These are phyloP conservation scores for Talaromyces liani DNA, from an alignment of 495 filamentous ascomycete species.

Conservation along the genomic window DNA sequence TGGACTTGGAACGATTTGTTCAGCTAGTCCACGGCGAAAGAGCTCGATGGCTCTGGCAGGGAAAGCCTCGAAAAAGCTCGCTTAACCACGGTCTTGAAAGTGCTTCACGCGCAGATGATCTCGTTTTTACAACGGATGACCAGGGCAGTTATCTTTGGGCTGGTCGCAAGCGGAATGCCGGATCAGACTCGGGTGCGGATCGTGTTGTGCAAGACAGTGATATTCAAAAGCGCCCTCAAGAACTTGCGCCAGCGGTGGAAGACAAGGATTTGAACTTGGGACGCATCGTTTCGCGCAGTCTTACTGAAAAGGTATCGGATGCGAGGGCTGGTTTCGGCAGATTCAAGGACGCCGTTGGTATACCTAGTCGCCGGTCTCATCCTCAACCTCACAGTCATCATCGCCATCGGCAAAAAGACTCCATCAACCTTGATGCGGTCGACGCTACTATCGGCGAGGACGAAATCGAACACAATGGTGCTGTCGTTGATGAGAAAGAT, in stretches of 20 bases:
- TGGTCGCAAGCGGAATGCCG: slow-evolving; percentile 40
- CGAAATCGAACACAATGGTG: slow-evolving; percentile 19
- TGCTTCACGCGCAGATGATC: slow-evolving; percentile 43
- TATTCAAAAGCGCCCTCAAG: slow-evolving; percentile 22
- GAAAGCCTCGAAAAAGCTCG: slow-evolving; percentile 66
- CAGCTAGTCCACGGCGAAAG: slow-evolving; percentile 69
- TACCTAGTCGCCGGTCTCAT: slow-evolving; percentile 41
- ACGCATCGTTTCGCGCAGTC: slow-evolving; percentile 66
- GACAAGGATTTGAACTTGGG: slow-evolving; percentile 61
- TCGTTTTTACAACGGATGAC: slow-evolving; percentile 62
- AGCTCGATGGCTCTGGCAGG: slow-evolving; percentile 89
- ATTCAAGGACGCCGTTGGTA: slow-evolving; percentile 79
- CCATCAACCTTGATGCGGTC: slow-evolving; percentile 18
- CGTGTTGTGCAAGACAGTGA: slow-evolving; percentile 22
- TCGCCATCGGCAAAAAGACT: slow-evolving; percentile 30
- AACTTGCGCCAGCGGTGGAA: slow-evolving; percentile 24
- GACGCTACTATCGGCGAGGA: slow-evolving; percentile 25
- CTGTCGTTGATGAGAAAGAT: background rate
- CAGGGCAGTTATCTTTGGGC: slow-evolving; percentile 60
- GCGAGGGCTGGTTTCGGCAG: slow-evolving; percentile 75
- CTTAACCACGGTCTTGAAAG: slow-evolving; percentile 42
- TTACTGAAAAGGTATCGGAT: slow-evolving; percentile 73
- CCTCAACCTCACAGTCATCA: slow-evolving; percentile 17
- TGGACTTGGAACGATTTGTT: slow-evolving; percentile 79
- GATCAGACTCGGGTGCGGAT: slow-evolving; percentile 26